Base-by-base conservation (phyloP, 1,139 yeast species). In the Candida tunisiensis region DNA sequence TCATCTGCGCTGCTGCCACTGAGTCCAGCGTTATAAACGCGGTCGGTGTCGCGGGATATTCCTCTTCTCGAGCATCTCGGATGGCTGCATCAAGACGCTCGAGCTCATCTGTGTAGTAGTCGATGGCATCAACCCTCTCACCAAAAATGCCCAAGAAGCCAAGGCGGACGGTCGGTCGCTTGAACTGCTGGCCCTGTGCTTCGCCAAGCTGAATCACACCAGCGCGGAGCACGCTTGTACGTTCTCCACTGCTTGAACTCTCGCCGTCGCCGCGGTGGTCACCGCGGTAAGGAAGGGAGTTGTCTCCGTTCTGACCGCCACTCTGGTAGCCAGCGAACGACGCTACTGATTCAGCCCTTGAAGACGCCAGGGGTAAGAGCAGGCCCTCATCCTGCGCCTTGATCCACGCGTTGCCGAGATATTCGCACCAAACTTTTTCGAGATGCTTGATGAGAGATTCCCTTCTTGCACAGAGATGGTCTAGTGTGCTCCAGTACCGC, bases 21-120 rank as follows among this genome's bases (percentile, higher is more conserved):
- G 80, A 65, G 35, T 73, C 74, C 88, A 80, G 74, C 1, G 93
- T 80, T 14, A 80, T 68, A 49, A 80, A 80, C 0, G 93, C 93
- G 8, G 61, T 55, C 11, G 60, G 57, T 6, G 60, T 55, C 10
- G 65, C 51, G 18, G 44, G 41, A 34, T 58, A 61, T 13, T 39
- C 36, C 18, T 53, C 62, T 23, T 59, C 57, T 7, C 48, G 49
- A 26, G 80, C 57, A 3, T 68, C 60, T 13, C 53, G 38, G 25
- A 80, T 78, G 34, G 66, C 60, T 25, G 57, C 57, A 42, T 80
- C 91, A 6, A 79, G 43, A 6, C 55, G 50, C 10, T 65, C 65
- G 15, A 80, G 56, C 40, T 64, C 52, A 18, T 62, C 61, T 3
- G 77, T 61, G 44, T 65, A 74, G 41, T 67, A 55, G 34, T 66